These are phyloP conservation scores for Chytriomyces sp. DNA, from an alignment of 192 early-diverging fungal genomes.

Conservation along the genomic window DNA sequence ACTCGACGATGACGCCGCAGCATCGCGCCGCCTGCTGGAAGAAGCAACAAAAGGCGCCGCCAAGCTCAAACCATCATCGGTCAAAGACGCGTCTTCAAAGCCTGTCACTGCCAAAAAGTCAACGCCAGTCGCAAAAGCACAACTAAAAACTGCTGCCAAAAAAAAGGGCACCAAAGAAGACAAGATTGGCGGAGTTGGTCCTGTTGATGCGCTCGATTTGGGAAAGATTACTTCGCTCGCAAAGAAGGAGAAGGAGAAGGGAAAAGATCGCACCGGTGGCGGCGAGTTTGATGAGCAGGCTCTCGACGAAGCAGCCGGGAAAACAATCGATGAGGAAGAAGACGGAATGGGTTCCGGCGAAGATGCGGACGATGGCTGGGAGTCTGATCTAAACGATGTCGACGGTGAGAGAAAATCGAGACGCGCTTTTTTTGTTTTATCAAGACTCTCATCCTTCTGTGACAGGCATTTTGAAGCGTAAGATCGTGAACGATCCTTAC, in stretches of 20 bases:
- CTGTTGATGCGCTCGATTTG: neutral
- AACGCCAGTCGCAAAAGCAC: neutral
- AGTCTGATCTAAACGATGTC: neutral
- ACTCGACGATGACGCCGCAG: too few relatives aligned
- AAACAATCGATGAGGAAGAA: neutral
- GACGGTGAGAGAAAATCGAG: neutral
- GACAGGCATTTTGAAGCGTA: constrained; percentile 41
- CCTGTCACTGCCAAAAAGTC: too few relatives aligned
- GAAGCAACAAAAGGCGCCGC: too few relatives aligned
- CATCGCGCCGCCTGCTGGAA: too few relatives aligned
- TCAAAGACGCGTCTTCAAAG: too few relatives aligned
- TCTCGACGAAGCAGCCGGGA: neutral
- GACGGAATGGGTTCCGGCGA: neutral
- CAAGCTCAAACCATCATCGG: too few relatives aligned
- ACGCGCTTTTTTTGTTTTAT: too few relatives aligned
- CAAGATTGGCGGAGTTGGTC: neutral
- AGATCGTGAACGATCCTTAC: constrained; percentile 46
- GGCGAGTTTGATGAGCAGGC: neutral
- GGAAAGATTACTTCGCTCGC: neutral
- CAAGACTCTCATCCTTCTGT: neutral
- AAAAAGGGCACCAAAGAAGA: neutral
- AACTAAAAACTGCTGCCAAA: neutral
- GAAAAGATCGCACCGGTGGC: neutral
- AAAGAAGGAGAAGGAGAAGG: neutral
- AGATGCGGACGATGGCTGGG: constrained; percentile 26